These are phyloP conservation scores for Vigna nakashimae DNA, from an alignment of 306 rosid species.

Conservation along the genomic window DNA sequence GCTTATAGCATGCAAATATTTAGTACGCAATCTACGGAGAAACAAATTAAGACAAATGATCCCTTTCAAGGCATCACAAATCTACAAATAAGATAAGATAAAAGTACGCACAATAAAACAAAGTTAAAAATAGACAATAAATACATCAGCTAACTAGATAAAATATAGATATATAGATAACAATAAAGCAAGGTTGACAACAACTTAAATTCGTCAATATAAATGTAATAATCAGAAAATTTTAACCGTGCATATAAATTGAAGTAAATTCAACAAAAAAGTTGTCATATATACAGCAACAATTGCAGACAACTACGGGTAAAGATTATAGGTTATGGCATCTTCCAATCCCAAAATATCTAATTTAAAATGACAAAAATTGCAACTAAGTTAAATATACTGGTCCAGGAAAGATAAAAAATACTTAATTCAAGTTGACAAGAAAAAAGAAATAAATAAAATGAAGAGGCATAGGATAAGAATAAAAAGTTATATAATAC, in stretches of 20 bases:
- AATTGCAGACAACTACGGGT: background rate
- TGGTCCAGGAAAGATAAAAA: too few relatives aligned
- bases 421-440: too few relatives aligned
- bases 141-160: background rate
- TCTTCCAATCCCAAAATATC: too few relatives aligned
- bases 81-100: background rate
- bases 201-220: background rate
- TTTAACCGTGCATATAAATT: background rate
- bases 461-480: background rate
- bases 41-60: background rate
- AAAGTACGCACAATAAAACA: background rate
- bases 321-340: background rate
- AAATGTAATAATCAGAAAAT: background rate
- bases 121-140: background rate
- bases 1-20: constrained; percentile 2
- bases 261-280: background rate
- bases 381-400: too few relatives aligned
- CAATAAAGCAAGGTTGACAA: background rate
- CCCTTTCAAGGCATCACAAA: background rate
- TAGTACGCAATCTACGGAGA: background rate
- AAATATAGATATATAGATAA: background rate
- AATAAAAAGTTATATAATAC: background rate
- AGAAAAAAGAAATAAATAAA: background rate
- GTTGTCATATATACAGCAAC: background rate
- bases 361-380: too few relatives aligned